These are phyloP conservation scores for Psilocybe mexicana DNA, from an alignment of 1,284 basidiomycete genomes.

Conservation along the genomic window DNA sequence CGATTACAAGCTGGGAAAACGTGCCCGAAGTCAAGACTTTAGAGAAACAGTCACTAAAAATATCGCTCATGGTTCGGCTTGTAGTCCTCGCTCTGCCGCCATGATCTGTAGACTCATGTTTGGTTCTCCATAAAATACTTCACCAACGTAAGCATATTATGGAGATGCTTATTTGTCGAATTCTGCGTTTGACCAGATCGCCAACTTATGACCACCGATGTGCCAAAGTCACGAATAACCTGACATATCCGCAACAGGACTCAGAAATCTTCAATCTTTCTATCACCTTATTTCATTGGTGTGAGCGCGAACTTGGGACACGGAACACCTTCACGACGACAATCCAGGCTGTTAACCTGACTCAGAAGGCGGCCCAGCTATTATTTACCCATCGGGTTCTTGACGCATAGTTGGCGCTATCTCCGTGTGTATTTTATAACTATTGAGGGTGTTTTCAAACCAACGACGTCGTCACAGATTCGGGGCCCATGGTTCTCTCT, in stretches of 20 bases:
- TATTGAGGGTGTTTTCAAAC: slow-evolving; percentile 17
- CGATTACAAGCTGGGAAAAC: slow-evolving; percentile 15
- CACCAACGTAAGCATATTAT: slow-evolving; percentile 2
- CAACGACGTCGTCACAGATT: slow-evolving; percentile 21
- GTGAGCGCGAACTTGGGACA: slow-evolving; percentile 5
- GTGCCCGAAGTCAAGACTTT: slow-evolving; percentile 15
- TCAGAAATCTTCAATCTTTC: background rate
- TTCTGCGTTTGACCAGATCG: background rate
- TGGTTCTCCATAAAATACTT: slow-evolving; percentile 9
- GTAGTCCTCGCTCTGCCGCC: slow-evolving; percentile 4
- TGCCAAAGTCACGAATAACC: slow-evolving; percentile 1
- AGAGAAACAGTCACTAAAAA: slow-evolving; percentile 9
- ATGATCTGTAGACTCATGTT: slow-evolving; percentile 16
- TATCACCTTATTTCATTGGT: background rate
- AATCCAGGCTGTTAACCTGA: background rate
- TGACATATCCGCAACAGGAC: background rate
- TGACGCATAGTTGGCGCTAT: slow-evolving; percentile 22
- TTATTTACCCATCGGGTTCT: slow-evolving; percentile 23
- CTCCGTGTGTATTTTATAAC: slow-evolving; percentile 25
- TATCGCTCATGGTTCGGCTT: background rate
- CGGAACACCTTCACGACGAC: slow-evolving; percentile 8
- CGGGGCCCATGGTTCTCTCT: slow-evolving; percentile 24
- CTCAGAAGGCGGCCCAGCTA: slow-evolving; percentile 5
- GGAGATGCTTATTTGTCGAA: slow-evolving; percentile 1
- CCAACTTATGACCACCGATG: slow-evolving; percentile 1